Evolutionary conservation across 176 grass and related monocot genomes (phyloP).

Genomic region (Cymbopogon citratus): DNA sequence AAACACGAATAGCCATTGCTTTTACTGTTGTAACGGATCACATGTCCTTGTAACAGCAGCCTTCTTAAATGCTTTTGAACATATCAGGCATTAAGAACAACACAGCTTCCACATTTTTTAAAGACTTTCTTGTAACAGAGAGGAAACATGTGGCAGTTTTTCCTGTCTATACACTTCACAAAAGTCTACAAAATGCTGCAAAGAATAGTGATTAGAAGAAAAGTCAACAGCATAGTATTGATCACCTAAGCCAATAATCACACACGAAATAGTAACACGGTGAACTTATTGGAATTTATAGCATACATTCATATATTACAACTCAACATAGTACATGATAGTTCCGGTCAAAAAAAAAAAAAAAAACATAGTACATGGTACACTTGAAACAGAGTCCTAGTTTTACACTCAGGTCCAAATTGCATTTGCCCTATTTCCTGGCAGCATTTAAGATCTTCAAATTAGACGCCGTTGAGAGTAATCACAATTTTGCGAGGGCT

Average conservation of each 20-base stretch:
- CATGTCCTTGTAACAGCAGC: background rate
- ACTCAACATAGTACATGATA: conserved; percentile 3
- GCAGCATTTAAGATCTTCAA: background rate
- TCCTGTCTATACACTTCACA: background rate
- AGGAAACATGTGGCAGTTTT: background rate
- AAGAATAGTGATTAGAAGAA: background rate
- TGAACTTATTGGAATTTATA: conserved; percentile 1
- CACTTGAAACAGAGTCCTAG: background rate
- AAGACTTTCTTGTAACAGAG: background rate
- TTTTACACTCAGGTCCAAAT: background rate
- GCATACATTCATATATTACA: background rate
- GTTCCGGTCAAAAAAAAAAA: too few relatives aligned
- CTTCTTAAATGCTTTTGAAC: background rate
- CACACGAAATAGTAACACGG: background rate
- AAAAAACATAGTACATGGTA: conserved; percentile 10
- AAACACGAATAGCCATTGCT: background rate
- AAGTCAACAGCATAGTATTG: background rate
- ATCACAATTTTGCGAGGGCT: conserved; percentile 76
- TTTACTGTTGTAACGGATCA: background rate
- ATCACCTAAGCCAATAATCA: background rate
- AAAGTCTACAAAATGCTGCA: background rate
- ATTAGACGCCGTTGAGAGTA: conserved; percentile 71
- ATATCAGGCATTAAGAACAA: conserved; percentile 8
- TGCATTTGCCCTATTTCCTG: background rate
- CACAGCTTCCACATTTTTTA: background rate